phyloP scores from a whole-genome alignment of 2,329 filamentous ascomycete species.

The Aspergillus calidoustus region DNA sequence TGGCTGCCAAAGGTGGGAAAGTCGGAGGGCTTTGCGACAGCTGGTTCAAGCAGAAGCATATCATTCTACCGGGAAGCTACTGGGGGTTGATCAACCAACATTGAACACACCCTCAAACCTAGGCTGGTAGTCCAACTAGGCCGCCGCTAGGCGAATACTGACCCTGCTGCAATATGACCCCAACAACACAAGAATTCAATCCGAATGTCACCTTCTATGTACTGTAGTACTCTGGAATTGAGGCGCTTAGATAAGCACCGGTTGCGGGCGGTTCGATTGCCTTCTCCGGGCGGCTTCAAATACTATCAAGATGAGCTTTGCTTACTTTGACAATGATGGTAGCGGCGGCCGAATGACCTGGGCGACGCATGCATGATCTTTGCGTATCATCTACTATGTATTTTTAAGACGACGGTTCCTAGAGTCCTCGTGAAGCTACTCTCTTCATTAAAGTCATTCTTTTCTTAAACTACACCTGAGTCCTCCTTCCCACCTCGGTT shows the following conservation, averaged over 20 bases:
- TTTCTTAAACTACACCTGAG: neutral
- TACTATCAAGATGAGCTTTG: neutral
- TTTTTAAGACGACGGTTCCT: slow-evolving; percentile 3
- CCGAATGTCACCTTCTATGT: neutral
- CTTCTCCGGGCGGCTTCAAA: slow-evolving; percentile 15
- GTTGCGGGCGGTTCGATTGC: slow-evolving; percentile 26
- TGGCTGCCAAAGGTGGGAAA: slow-evolving; percentile 75
- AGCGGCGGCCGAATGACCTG: slow-evolving; percentile 1
- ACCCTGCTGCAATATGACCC: neutral
- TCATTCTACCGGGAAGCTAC: slow-evolving; percentile 86
- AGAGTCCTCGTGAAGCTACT: neutral
- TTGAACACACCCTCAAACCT: no score
- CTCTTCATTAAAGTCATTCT: neutral
- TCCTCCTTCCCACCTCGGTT: slow-evolving; percentile 19
- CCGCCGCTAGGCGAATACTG: neutral
- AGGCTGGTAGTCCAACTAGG: neutral
- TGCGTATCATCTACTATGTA: neutral
- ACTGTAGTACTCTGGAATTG: neutral
- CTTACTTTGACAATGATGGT: slow-evolving; percentile 7
- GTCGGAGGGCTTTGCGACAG: slow-evolving; percentile 75
- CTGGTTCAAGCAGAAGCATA: slow-evolving; percentile 75
- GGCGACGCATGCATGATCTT: slow-evolving; percentile 9
- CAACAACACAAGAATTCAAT: neutral
- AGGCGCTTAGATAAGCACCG: slow-evolving; percentile 33
- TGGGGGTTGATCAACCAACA: slow-evolving; percentile 54